Percentiles rank a stretch among this genome's conserved stretches.
Conservation (phyloP, 371 early-diverging fungal species). For the Dipsacomyces acuminosporus region DNA sequence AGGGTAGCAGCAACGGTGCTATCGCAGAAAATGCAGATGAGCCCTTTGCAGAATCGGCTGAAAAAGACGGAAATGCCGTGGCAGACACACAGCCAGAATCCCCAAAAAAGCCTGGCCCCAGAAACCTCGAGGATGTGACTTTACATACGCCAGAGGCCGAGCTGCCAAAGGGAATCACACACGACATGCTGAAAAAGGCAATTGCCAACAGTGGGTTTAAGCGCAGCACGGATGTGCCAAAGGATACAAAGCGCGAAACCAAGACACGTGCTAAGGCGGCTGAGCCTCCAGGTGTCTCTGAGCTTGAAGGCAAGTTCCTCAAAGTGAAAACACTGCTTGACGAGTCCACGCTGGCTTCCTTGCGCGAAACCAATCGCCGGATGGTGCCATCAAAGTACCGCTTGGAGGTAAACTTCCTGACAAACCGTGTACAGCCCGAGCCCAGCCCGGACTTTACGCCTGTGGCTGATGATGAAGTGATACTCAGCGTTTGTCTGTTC, state of each 20-base stretch:
- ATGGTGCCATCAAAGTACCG: constrained; percentile 45
- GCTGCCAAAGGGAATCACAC: constrained; percentile 40
- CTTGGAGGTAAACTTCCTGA: constrained; percentile 46
- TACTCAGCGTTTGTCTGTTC: constrained; percentile 51
- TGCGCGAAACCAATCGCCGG: constrained; percentile 45
- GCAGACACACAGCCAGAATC: too few species aligned
- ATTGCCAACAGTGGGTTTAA: constrained; percentile 40
- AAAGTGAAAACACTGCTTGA: constrained; percentile 35
- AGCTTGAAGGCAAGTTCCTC: constrained; percentile 42
- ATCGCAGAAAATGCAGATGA: too few species aligned
- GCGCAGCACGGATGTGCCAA: constrained; percentile 35
- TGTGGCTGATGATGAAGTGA: constrained; percentile 46
- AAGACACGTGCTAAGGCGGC: constrained; percentile 27
- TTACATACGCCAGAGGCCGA: constrained; percentile 34
- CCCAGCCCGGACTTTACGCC: constrained; percentile 25
- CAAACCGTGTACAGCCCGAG: constrained; percentile 43
- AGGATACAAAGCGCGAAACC: constrained; percentile 13
- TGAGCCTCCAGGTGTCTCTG: constrained; percentile 43
- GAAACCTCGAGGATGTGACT: constrained; percentile 24
- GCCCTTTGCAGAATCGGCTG: neutral
- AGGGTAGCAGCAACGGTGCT: too few species aligned
- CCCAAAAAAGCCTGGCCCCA: neutral
- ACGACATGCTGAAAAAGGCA: constrained; percentile 41
- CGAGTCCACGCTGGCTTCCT: constrained; percentile 42
- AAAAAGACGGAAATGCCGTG: neutral